A percentile compares a stretch with the other conserved stretches of the same genome.
These are phyloP conservation scores for Drechslerella dactyloides DNA, from an alignment of 2,329 filamentous ascomycete species.

Conservation along the genomic window DNA sequence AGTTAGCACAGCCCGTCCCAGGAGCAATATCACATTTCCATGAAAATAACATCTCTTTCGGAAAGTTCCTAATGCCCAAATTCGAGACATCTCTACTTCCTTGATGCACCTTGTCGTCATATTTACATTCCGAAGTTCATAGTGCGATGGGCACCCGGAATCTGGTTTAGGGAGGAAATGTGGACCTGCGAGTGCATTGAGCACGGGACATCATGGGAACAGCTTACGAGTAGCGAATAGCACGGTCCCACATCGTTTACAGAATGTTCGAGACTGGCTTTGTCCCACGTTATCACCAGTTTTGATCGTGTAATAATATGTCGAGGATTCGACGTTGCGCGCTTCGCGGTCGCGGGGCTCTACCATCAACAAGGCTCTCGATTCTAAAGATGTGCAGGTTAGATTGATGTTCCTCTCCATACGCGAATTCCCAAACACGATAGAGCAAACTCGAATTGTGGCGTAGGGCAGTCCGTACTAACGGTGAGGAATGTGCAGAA, in stretches of 20 bases:
- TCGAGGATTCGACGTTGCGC: conserved; percentile 46
- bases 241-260: conserved; percentile 49
- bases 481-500: conserved; percentile 51
- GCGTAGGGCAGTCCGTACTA: conserved; percentile 44
- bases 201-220: neutral
- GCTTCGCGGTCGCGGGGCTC: conserved; percentile 44
- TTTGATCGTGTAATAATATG: conserved; percentile 50
- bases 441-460: conserved; percentile 22
- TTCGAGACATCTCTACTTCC: conserved; percentile 9
- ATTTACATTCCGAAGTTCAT: conserved; percentile 34
- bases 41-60: too few relatives aligned
- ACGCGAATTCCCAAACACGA: neutral
- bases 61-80: neutral
- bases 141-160: conserved; percentile 10
- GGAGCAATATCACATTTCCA: conserved; percentile 5
- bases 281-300: conserved; percentile 45
- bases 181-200: neutral
- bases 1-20: conserved; percentile 21
- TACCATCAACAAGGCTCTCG: conserved; percentile 43
- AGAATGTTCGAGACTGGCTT: conserved; percentile 51
- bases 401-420: conserved; percentile 14
- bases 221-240: conserved; percentile 51
- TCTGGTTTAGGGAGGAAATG: neutral
- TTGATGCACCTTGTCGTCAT: conserved; percentile 27
- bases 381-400: conserved; percentile 32